Evolutionary conservation across 306 rosid genomes (phyloP).

Genomic region (Adenanthera pavonina): DNA sequence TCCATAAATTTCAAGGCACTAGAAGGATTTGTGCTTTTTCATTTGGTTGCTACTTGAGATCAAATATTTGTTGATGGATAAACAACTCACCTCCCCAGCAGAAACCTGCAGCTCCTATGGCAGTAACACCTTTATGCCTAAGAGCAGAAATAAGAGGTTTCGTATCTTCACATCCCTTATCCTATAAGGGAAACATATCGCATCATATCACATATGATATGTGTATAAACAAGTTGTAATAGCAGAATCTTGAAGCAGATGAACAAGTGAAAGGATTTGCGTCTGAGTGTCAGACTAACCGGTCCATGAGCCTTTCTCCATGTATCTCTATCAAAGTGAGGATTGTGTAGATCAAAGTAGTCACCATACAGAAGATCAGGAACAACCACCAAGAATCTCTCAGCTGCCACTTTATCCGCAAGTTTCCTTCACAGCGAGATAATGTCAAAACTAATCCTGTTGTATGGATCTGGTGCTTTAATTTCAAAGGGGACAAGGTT

Average conservation of each 20-base stretch:
- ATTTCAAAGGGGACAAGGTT: background rate
- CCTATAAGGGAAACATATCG: slow-evolving; percentile 39
- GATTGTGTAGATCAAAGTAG: slow-evolving; percentile 38
- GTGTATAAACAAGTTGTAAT: slow-evolving; percentile 10
- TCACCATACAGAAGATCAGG: slow-evolving; percentile 67
- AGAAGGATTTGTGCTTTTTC: background rate
- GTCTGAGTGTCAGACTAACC: slow-evolving; percentile 41
- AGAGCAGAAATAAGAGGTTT: slow-evolving; percentile 58
- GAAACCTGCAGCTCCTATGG: slow-evolving; percentile 66
- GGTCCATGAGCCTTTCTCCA: slow-evolving; percentile 53
- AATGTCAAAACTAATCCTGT: slow-evolving; percentile 18
- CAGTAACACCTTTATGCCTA: slow-evolving; percentile 55
- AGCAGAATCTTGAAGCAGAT: background rate
- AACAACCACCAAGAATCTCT: slow-evolving; percentile 65
- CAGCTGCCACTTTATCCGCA: slow-evolving; percentile 59
- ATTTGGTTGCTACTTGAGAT: background rate
- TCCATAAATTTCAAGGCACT: background rate
- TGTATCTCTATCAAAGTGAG: slow-evolving; percentile 32
- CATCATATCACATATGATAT: background rate
- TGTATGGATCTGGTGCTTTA: background rate
- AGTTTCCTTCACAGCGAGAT: slow-evolving; percentile 56
- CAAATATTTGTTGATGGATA: background rate
- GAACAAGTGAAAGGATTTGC: slow-evolving; percentile 4
- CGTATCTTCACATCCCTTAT: slow-evolving; percentile 57
- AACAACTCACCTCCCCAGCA: slow-evolving; percentile 68